Base-by-base conservation (phyloP, 495 filamentous ascomycete species). In the Xylaria intraflava region DNA sequence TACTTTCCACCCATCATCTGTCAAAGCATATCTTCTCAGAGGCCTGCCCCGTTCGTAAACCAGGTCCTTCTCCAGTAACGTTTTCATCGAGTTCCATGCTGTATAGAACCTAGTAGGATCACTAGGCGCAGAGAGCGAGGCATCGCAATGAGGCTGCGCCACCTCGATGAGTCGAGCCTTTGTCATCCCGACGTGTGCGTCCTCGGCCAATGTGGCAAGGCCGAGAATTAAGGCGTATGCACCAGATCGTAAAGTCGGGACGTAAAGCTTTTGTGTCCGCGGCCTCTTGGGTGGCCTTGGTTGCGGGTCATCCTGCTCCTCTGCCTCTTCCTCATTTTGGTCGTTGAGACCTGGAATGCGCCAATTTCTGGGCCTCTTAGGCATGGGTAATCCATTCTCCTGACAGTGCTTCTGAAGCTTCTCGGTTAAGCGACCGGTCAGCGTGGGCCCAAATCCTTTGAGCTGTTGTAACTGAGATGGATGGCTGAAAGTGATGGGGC, bases 81-180 rank as follows among this genome's bases (percentile, higher is more conserved):
- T 87, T 60, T 88, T 90, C 81, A 94, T 94, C 0, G 87, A 88
- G 61, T 78, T 84, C 89, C 89, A 94, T 0, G 88, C 89, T 2
- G 88, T 93, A 57, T 88, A 89, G 62, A 78, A 87, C 58, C 81
- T 86, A 5, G 72, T 83, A 2, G 85, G 71, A 46, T 90, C 83
- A 9, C 71, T 69, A 6, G 87, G 84, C 1, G 79, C 81, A 0
- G 80, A 86, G 61, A 90, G 91, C 0, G 86, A 90, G 5, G 83
- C 69, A 64, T 91, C 87, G 58, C 84, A 90, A 65, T 84, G 74
- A 17, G 79, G 79, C 60, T 92, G 84, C 11, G 88, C 88, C 3
- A 72, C 72, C 48, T 84, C 83, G 38, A 90, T 86, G 17, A 88
- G 62, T 49, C 87, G 75, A 10, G 73, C 58, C 64, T 90, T 93